phyloP scores from a whole-genome alignment of 2,329 filamentous ascomycete genomes.

The Paecilomyces sp. region DNA sequence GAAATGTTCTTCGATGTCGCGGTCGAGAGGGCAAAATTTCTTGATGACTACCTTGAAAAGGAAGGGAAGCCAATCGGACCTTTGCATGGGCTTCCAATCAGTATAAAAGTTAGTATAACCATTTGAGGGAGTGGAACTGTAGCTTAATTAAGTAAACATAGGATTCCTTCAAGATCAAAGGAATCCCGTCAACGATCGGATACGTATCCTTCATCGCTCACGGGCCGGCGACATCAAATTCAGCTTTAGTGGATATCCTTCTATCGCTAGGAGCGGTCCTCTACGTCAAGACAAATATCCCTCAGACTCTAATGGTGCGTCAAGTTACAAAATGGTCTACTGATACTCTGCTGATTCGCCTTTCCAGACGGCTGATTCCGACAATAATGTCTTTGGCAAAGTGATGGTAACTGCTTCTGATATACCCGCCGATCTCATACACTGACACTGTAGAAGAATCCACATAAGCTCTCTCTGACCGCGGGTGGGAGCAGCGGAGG shows the following conservation, averaged over 20 bases:
- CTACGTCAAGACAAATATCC: constrained; percentile 22
- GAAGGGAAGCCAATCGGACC: constrained; percentile 26
- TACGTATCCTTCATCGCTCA: background rate
- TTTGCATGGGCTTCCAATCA: constrained; percentile 33
- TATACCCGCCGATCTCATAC: background rate
- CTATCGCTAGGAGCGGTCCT: constrained; percentile 16
- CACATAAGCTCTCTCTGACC: constrained; percentile 17
- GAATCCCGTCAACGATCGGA: background rate
- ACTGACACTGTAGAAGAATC: constrained; percentile 10
- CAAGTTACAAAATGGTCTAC: background rate
- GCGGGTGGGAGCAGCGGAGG: constrained; percentile 25
- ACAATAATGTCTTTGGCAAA: background rate
- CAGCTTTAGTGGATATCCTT: constrained; percentile 16
- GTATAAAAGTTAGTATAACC: constrained; percentile 24
- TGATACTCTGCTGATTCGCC: background rate
- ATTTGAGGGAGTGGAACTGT: constrained; percentile 4
- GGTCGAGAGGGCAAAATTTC: constrained; percentile 25
- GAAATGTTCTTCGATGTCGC: constrained; percentile 32
- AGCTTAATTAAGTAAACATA: background rate
- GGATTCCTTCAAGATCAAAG: background rate
- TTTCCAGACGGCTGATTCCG: background rate
- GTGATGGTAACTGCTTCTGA: background rate
- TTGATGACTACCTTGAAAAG: constrained; percentile 26
- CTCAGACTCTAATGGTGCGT: constrained; percentile 22
- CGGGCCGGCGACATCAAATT: constrained; percentile 10